Percentiles rank a stretch among this genome's conserved stretches.
Evolutionary conservation across 2,329 filamentous ascomycete genomes (phyloP).

Genomic region (Sporothrix mexicana): DNA sequence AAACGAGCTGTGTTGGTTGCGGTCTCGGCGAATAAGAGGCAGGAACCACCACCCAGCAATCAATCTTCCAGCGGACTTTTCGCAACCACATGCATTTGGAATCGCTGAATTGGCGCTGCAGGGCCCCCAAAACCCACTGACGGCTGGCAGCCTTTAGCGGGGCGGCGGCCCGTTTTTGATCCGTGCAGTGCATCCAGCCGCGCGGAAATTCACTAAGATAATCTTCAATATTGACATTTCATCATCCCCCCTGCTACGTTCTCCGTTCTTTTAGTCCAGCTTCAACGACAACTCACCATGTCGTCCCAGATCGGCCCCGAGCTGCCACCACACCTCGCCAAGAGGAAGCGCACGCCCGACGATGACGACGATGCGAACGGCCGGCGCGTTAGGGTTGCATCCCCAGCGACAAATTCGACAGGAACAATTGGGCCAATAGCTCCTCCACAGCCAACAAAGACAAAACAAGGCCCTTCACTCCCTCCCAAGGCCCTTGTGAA

Average conservation of each 20-base stretch:
- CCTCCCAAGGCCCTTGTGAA: conserved; percentile 43
- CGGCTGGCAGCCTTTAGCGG: conserved; percentile 6
- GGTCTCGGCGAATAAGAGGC: background rate
- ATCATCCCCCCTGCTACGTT: too few relatives aligned
- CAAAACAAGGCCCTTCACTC: conserved; percentile 38
- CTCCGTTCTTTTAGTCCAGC: background rate
- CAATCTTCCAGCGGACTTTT: background rate
- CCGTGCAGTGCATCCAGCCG: conserved; percentile 15
- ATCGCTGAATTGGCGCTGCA: background rate
- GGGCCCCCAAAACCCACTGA: background rate
- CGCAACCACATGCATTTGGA: conserved; percentile 10
- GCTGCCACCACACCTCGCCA: conserved; percentile 69
- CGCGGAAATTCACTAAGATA: conserved; percentile 14
- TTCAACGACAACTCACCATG: conserved; percentile 33
- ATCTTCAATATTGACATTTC: background rate
- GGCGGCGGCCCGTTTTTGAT: conserved; percentile 34
- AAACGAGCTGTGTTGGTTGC: background rate
- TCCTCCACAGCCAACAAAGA: conserved; percentile 28
- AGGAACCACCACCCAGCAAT: background rate
- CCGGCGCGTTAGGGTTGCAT: conserved; percentile 30
- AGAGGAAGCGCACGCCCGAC: conserved; percentile 63
- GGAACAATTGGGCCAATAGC: conserved; percentile 47
- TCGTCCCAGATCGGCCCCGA: conserved; percentile 76
- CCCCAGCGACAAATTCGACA: background rate
- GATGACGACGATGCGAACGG: conserved; percentile 47